Conservation (phyloP, 352 stramenopile species). For the Phytophthora tentaculata region DNA sequence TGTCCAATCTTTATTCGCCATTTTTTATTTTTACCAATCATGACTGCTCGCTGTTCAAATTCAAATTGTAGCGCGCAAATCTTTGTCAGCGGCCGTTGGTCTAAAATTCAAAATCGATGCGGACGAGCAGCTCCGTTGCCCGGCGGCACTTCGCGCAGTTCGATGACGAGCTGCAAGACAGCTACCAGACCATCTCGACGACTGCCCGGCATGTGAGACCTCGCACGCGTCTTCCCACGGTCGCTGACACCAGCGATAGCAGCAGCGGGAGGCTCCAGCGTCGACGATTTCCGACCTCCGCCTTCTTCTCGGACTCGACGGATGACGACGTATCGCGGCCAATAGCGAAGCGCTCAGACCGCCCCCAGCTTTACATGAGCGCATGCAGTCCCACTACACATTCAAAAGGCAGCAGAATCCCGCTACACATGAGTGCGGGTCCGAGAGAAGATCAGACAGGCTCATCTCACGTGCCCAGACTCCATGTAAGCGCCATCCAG, state of each 20-base stretch:
- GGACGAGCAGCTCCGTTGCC: conserved; percentile 5
- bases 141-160: conserved; percentile 54
- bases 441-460: conserved; percentile 9
- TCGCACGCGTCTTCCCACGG: conserved; percentile 21
- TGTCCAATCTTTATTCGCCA: conserved; percentile 16
- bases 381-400: conserved; percentile 10
- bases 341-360: neutral
- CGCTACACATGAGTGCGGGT: conserved; percentile 18
- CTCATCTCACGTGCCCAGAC: conserved; percentile 16
- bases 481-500: conserved; percentile 68
- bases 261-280: conserved; percentile 12
- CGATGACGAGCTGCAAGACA: conserved; percentile 66
- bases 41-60: conserved; percentile 15
- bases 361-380: conserved; percentile 26
- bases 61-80: conserved; percentile 32
- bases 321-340: conserved; percentile 55
- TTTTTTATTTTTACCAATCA: conserved; percentile 15
- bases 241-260: conserved; percentile 14
- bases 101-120: conserved; percentile 31
- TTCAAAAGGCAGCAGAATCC: neutral
- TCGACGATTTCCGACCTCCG: conserved; percentile 42
- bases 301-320: conserved; percentile 79
- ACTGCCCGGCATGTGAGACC: conserved; percentile 15
- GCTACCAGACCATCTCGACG: conserved; percentile 67
- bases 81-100: conserved; percentile 20